phyloP scores from a whole-genome alignment of 2,329 filamentous ascomycete species.

The Curvularia sp. region DNA sequence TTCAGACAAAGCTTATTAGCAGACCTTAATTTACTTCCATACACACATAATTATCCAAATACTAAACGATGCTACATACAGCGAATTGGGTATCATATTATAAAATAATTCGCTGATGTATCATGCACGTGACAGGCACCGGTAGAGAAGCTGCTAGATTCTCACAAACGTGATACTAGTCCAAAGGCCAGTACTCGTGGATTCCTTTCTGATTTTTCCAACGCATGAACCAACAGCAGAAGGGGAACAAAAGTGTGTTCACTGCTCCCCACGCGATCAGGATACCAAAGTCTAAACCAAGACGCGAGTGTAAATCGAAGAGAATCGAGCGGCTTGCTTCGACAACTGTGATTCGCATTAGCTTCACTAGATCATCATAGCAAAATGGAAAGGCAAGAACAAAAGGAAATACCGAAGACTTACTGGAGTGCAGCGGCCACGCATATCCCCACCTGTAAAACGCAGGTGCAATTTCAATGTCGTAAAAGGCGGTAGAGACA shows the following conservation, averaged over 20 bases:
- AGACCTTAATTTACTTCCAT: background rate
- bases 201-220: slow-evolving; percentile 20
- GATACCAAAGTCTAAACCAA: slow-evolving; percentile 68
- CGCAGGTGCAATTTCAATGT: slow-evolving; percentile 63
- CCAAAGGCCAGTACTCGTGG: slow-evolving; percentile 30
- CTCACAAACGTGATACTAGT: slow-evolving; percentile 1
- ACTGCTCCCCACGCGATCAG: slow-evolving; percentile 65
- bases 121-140: background rate
- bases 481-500: slow-evolving; percentile 66
- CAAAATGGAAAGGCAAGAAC: background rate
- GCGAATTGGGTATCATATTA: background rate
- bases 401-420: slow-evolving; percentile 25
- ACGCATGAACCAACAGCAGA: slow-evolving; percentile 55
- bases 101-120: background rate
- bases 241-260: slow-evolving; percentile 62
- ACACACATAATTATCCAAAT: background rate
- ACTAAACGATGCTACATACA: background rate
- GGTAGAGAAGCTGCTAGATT: too few relatives aligned
- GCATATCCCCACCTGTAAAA: slow-evolving; percentile 71
- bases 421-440: slow-evolving; percentile 68
- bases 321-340: slow-evolving; percentile 66
- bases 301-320: slow-evolving; percentile 65
- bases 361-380: background rate
- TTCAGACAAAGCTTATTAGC: too few relatives aligned
- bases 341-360: slow-evolving; percentile 55